phyloP scores from a whole-genome alignment of 371 early-diverging fungal genomes.

The Mucor saturninus region DNA sequence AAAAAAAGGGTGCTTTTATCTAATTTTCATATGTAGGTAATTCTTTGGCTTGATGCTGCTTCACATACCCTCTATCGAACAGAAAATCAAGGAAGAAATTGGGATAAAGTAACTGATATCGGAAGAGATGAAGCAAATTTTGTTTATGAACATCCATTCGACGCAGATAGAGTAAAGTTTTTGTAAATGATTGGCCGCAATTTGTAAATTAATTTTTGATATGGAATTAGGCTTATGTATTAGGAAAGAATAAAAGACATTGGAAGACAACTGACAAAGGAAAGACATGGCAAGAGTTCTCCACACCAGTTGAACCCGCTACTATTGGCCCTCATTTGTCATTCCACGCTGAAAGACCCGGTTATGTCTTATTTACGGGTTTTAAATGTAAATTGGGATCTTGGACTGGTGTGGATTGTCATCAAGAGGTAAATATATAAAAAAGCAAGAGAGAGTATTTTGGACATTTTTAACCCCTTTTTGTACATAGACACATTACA shows the following conservation, averaged over 20 bases:
- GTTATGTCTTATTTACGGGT: conserved; percentile 64
- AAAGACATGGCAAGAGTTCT: conserved; percentile 66
- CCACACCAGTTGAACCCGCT: conserved; percentile 54
- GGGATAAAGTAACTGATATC: conserved; percentile 55
- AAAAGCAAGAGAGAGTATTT: not conserved
- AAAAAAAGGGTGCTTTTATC: no score
- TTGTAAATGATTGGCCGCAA: no score
- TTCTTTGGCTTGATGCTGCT: conserved; percentile 62
- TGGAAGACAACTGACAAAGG: conserved; percentile 73
- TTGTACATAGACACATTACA: conserved; percentile 63
- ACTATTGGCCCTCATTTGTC: conserved; percentile 46
- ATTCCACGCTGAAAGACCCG: conserved; percentile 71
- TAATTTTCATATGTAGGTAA: conserved; percentile 38
- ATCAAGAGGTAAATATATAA: conserved; percentile 52
- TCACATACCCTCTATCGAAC: conserved; percentile 64
- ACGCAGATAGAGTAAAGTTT: conserved; percentile 52
- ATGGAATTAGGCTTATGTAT: conserved; percentile 60
- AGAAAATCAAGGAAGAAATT: conserved; percentile 69
- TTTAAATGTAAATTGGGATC: conserved; percentile 53
- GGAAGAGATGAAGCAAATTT: conserved; percentile 38
- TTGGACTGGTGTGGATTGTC: conserved; percentile 51
- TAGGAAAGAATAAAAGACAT: conserved; percentile 61
- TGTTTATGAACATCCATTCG: conserved; percentile 66
- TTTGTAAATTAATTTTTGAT: not conserved
- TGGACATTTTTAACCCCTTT: not conserved